Evolutionary conservation across 2,329 filamentous ascomycete species (phyloP).

Genomic region (Microdochium nivale): DNA sequence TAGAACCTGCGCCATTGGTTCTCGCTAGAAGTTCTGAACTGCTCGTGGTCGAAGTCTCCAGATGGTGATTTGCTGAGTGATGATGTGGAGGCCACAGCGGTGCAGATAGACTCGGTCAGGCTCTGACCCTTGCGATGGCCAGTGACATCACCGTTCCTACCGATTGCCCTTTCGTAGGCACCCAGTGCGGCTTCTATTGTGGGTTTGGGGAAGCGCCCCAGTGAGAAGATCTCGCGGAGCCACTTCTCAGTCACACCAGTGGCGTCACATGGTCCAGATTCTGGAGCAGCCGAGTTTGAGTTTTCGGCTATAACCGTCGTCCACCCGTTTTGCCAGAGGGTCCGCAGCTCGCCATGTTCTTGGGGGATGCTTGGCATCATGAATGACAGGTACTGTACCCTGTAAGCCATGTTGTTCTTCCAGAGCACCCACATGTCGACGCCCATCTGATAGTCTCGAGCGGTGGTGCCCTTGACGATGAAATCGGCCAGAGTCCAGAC

Average conservation of each 20-base stretch:
- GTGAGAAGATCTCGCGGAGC: slow-evolving; percentile 74
- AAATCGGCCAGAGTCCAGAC: slow-evolving; percentile 79
- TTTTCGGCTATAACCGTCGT: slow-evolving; percentile 56
- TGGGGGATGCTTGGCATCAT: slow-evolving; percentile 39
- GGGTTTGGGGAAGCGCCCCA: slow-evolving; percentile 70
- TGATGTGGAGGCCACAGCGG: slow-evolving; percentile 61
- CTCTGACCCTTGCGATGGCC: slow-evolving; percentile 37
- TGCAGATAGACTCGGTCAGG: slow-evolving; percentile 68
- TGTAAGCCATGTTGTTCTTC: slow-evolving; percentile 77
- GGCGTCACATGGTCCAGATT: slow-evolving; percentile 53
- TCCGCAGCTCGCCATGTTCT: slow-evolving; percentile 38
- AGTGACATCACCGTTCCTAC: slow-evolving; percentile 26
- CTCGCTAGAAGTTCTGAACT: slow-evolving; percentile 66
- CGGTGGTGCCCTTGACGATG: slow-evolving; percentile 31
- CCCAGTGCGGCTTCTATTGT: slow-evolving; percentile 77
- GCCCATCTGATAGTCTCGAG: slow-evolving; percentile 41
- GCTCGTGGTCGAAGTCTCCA: slow-evolving; percentile 64
- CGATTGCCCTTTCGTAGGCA: slow-evolving; percentile 65
- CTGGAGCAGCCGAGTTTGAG: slow-evolving; percentile 41
- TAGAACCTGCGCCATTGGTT: slow-evolving; percentile 88
- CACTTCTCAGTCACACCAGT: slow-evolving; percentile 74
- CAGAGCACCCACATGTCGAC: slow-evolving; percentile 68
- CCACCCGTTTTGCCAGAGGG: slow-evolving; percentile 64
- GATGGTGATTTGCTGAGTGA: slow-evolving; percentile 52
- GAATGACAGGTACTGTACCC: slow-evolving; percentile 66